Evolutionary conservation across 2,329 filamentous ascomycete genomes (phyloP), one percentile per base, ranked within the genome.

Genomic region (Cladosporium sp.): DNA sequence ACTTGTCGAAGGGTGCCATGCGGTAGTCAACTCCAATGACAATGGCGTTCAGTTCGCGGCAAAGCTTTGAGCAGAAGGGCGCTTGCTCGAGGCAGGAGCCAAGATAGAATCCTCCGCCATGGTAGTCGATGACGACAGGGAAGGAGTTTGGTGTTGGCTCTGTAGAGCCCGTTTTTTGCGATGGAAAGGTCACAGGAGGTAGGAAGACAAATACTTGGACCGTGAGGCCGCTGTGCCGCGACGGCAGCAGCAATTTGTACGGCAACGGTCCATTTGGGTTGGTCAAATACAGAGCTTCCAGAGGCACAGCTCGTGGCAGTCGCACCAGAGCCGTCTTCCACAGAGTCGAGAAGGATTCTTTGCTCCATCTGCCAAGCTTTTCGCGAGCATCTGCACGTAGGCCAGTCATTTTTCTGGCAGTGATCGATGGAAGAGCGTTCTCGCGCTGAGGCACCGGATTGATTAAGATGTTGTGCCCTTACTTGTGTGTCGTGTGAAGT

Each of bases 1-100:
- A 83, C 44, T 81, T 77, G 65, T 81, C 76, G 65, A 81, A 77
- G 0, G 82, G 82, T 4, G 80, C 81, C 55, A 83, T 80, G 41
- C 82, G 78, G 67, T 84, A 84, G 60, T 82, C 82, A 3, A 83
- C 81, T 59, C 77, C 80, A 59, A 83, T 78, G 52, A 81, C 80
- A 6, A 83, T 75, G 12, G 78, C 75, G 4, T 75, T 71, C 12
- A 82, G 75, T 68, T 81, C 77, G 12, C 79, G 74, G 34, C 78
- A 78, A 74, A 83, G 79, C 76, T 80, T 79, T 6, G 80, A 77
- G 65, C 80, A 82, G 70, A 82, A 83, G 0, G 81, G 80, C 15
- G 80, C 80, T 67, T 84, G 79, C 65, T 81, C 80, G 7, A 81
- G 72, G 52, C 78, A 79, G 11, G 74, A 77, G 8, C 80, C 80